Evolutionary conservation across 257 asterid species (phyloP), one percentile per base, ranked within the genome.

Genomic region (Przewalskia tangutica): DNA sequence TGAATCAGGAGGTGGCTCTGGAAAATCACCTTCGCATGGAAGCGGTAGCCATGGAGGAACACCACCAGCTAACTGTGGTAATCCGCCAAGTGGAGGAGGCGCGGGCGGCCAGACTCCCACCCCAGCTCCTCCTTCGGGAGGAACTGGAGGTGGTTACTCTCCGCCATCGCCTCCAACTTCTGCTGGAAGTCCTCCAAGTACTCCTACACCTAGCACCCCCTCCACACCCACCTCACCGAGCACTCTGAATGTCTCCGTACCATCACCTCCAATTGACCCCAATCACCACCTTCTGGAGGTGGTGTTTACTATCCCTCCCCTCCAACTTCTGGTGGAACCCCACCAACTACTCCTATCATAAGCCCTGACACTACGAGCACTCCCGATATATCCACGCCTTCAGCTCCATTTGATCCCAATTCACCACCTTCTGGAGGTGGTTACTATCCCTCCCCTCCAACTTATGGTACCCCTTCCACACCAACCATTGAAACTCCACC

Each of bases 1-100:
- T 4, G 63, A 89, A 18, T 83, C 92, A n/a, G 88, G 90, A 64
- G 91, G 93, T 42, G 86, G 90, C 84, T 86, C 84, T 73, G 81
- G 90, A 67, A 81, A 82, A 38, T 77, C 90, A 58, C 91, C 93
- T 5, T 82, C 89, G 10, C 91, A 88, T 68, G 91, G 90, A 42
- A 87, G 91, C 11, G 83, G 88, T 46, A 70, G 68, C 84, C 77
- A 82, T 34, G 91, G 92, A 65, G 82, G 91, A 36, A 73, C 89
- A 14, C 96, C 97, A 13, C 91, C 95, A 0, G 42, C 89, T 44
- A 88, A 86, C 89, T 90, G 97, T 70, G 95, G 93, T 12, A 88
- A 56, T 81, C 97, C 97, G 0, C 97, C 99, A 11, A 89, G 36
- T 48, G 66, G 91, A 32, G 94, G 94, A 16, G n/a, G 34, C 6